Percentiles rank a stretch among this genome's conserved stretches.
Conservation (phyloP, 2,329 filamentous ascomycete species). For the Lecanicillium sp. region DNA sequence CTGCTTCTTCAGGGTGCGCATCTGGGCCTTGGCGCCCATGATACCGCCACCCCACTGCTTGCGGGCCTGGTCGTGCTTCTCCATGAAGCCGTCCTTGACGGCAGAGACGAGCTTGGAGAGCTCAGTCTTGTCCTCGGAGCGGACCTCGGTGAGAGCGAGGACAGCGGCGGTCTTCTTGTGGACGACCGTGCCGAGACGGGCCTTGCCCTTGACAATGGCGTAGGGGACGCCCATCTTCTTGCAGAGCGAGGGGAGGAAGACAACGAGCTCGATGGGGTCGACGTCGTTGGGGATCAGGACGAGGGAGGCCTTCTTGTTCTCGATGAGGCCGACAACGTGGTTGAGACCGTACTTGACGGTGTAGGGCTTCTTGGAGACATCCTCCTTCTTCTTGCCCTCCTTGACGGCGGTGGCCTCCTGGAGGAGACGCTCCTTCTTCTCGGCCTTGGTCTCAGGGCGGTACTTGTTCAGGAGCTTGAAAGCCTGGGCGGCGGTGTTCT, state of each 20-base stretch:
- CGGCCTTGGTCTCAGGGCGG: slow-evolving; percentile 95
- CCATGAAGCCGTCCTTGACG: slow-evolving; percentile 96
- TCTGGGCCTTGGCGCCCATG: slow-evolving; percentile 92
- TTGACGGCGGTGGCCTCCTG: slow-evolving; percentile 97
- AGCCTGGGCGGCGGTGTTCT: slow-evolving; percentile 90
- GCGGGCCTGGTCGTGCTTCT: slow-evolving; percentile 88
- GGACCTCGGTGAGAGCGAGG: slow-evolving; percentile 91
- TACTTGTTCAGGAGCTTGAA: slow-evolving; percentile 99
- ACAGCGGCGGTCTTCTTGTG: slow-evolving; percentile 99
- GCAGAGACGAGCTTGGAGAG: slow-evolving; percentile 92
- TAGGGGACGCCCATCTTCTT: slow-evolving; percentile 99
- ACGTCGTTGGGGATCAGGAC: slow-evolving; percentile 99
- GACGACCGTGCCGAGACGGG: slow-evolving; percentile 94
- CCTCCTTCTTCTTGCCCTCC: slow-evolving; percentile 99
- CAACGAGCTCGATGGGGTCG: slow-evolving; percentile 98
- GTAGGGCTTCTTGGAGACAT: slow-evolving; percentile 99
- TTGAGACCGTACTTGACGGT: slow-evolving; percentile 99
- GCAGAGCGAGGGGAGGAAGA: slow-evolving; percentile 98
- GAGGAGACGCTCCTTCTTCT: slow-evolving; percentile 99
- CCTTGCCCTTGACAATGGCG: slow-evolving; percentile 99
- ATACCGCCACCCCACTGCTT: slow-evolving; percentile 99
- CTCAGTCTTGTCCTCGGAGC: slow-evolving; percentile 96
- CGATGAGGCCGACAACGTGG: slow-evolving; percentile 94
- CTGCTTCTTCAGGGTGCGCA: slow-evolving; percentile 73
- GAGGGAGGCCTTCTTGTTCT: slow-evolving; percentile 99